Evolutionary conservation across 208 protist genomes (phyloP), one percentile per base, ranked within the genome.

Genomic region (Plasmodiophora brassicae): DNA sequence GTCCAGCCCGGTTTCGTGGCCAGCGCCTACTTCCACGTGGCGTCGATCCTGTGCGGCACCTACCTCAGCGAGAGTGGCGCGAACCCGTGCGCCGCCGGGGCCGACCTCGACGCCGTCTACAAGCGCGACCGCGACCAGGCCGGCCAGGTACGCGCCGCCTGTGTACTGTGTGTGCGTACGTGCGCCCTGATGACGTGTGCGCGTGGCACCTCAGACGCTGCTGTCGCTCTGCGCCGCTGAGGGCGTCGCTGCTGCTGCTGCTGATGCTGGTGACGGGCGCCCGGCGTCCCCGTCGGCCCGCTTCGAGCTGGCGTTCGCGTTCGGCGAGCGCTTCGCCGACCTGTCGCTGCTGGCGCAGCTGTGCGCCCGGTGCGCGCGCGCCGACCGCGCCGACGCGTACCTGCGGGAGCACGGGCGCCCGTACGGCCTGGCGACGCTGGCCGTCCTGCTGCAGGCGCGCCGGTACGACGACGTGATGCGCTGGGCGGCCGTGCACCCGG

Each of bases 341-440:
- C 41, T 5, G 32, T 5, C 65, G 10, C 32, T 78, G n/a, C 65
- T 78, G n/a, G 65, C 65, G 5, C 32, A 78, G 65, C 65, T 78
- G 10, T 78, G 65, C 65, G 65, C 32, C 10, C 5, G 20, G n/a
- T 78, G 65, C 65, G 10, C 14, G 5, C 41, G 65, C 32, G 32
- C 65, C n/a, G 65, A 78, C 10, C 65, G 65, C n/a, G 32, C 65
- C 20, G 65, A 78, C n/a, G 65, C 65, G 32, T 78, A 78, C 41
- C 14, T 32, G 32, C 65, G 65, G 20, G 65, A 78, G 41, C n/a
- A 36, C 41, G 65, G 65, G 14, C 32, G 41, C n/a, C 14, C 65
- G 32, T 78, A 78, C n/a, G 65, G 32, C 5, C 5, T 32, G 5
- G 65, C 65, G 5, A 44, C 32, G 10, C 41, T n/a, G 10, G 20